phyloP scores from a whole-genome alignment of 306 rosid genomes.

The Cicer yamashitae region DNA sequence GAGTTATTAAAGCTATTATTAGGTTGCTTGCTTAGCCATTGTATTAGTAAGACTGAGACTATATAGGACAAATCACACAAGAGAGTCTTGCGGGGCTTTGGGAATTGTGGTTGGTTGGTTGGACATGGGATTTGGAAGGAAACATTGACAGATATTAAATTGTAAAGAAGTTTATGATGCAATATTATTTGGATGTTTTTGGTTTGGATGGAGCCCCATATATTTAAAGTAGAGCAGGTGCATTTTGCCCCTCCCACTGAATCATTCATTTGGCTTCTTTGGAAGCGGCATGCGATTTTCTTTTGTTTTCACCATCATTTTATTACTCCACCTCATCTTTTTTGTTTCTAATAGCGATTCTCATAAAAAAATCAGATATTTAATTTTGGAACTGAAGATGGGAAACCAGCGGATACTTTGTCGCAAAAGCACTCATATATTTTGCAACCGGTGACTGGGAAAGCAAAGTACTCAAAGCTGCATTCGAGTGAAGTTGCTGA shows the following conservation, averaged over 20 bases:
- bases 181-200: slow-evolving; percentile 25
- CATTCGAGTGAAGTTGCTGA: slow-evolving; percentile 65
- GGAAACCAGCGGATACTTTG: slow-evolving; percentile 69
- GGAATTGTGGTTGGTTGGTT: slow-evolving; percentile 4
- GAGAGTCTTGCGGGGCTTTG: slow-evolving; percentile 11
- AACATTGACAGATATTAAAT: background rate
- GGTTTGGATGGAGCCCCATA: slow-evolving; percentile 5
- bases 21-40: slow-evolving; percentile 17
- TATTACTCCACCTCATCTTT: slow-evolving; percentile 5
- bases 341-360: slow-evolving; percentile 32
- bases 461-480: slow-evolving; percentile 83
- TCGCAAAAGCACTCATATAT: slow-evolving; percentile 66
- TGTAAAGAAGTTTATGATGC: slow-evolving; percentile 4
- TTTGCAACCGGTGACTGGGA: slow-evolving; percentile 90
- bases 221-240: background rate
- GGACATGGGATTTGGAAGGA: background rate
- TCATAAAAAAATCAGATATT: slow-evolving; percentile 66
- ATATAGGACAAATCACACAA: background rate
- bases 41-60: background rate
- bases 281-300: slow-evolving; percentile 31
- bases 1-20: slow-evolving; percentile 28
- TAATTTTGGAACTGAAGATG: slow-evolving; percentile 85
- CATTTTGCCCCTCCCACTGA: slow-evolving; percentile 1
- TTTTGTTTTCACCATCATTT: slow-evolving; percentile 33
- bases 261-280: slow-evolving; percentile 23